Evolutionary conservation across 2,329 filamentous ascomycete genomes (phyloP).

Genomic region (Scedosporium aurantiacum): DNA sequence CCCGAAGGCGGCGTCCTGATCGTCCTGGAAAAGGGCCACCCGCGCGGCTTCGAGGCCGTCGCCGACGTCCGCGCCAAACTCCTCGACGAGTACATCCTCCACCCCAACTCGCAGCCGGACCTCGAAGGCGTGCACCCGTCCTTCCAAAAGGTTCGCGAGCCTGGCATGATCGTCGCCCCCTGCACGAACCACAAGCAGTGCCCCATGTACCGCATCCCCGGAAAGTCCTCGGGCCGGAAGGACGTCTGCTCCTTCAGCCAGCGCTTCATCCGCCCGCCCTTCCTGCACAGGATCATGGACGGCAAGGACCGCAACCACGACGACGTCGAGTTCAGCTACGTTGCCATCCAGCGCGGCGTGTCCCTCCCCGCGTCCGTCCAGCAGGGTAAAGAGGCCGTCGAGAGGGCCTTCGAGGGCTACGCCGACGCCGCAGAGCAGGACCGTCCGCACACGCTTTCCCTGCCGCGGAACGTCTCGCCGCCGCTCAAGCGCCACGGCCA

Average conservation of each 20-base stretch:
- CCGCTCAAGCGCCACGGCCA: conserved; percentile 84
- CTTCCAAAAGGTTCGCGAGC: conserved; percentile 34
- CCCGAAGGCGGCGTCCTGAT: conserved; percentile 79
- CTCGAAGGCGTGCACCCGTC: conserved; percentile 13
- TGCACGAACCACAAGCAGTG: conserved; percentile 86
- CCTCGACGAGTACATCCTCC: conserved; percentile 62
- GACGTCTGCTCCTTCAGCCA: conserved; percentile 90
- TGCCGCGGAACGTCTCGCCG: conserved; percentile 68
- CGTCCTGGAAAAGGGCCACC: conserved; percentile 81
- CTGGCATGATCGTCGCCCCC: conserved; percentile 55
- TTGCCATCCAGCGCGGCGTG: conserved; percentile 71
- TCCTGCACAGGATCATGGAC: conserved; percentile 66
- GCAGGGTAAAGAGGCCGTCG: conserved; percentile 35
- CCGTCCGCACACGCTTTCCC: conserved; percentile 47
- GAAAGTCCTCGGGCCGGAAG: conserved; percentile 62
- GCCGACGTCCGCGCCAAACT: conserved; percentile 73
- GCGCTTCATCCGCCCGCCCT: conserved; percentile 73
- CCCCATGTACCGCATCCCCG: conserved; percentile 73
- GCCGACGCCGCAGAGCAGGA: conserved; percentile 28
- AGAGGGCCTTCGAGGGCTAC: conserved; percentile 62
- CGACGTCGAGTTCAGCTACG: conserved; percentile 81
- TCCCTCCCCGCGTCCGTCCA: conserved; percentile 9
- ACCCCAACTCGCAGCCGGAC: conserved; percentile 33
- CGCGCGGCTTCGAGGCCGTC: conserved; percentile 84
- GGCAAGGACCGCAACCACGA: conserved; percentile 69